phyloP scores from a whole-genome alignment of 2,329 filamentous ascomycete species.

The Fusarium nanum region DNA sequence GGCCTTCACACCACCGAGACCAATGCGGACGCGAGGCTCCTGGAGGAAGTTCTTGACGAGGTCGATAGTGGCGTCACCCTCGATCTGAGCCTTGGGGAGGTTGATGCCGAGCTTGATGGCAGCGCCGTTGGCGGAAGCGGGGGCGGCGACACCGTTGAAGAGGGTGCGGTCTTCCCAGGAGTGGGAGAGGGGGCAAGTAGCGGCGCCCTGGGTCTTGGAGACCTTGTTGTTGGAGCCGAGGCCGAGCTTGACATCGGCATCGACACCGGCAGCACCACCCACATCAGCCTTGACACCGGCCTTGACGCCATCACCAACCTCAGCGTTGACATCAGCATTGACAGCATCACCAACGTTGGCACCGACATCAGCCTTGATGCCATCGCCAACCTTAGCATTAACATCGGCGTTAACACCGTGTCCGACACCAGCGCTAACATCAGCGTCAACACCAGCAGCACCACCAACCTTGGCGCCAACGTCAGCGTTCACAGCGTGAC shows the following conservation, averaged over 20 bases:
- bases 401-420: neutral
- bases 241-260: neutral
- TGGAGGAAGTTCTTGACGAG: constrained; percentile 56
- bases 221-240: neutral
- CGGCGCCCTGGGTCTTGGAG: neutral
- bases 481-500: neutral
- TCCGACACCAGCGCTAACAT: neutral
- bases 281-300: neutral
- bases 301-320: neutral
- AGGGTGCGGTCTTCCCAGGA: constrained; percentile 33
- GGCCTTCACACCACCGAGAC: constrained; percentile 63
- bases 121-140: constrained; percentile 31
- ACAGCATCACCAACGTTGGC: neutral
- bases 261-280: neutral
- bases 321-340: neutral
- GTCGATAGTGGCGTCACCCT: constrained; percentile 60
- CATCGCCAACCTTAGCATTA: neutral
- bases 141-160: constrained; percentile 34
- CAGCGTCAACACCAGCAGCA: neutral
- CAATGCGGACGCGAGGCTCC: constrained; percentile 56
- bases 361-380: neutral
- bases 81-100: constrained; percentile 54
- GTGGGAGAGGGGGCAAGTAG: constrained; percentile 26
- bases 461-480: neutral
- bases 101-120: constrained; percentile 42